Evolutionary conservation across 768 basidiomycete genomes (phyloP).

Genomic region (Rhodotorula diobovata): DNA sequence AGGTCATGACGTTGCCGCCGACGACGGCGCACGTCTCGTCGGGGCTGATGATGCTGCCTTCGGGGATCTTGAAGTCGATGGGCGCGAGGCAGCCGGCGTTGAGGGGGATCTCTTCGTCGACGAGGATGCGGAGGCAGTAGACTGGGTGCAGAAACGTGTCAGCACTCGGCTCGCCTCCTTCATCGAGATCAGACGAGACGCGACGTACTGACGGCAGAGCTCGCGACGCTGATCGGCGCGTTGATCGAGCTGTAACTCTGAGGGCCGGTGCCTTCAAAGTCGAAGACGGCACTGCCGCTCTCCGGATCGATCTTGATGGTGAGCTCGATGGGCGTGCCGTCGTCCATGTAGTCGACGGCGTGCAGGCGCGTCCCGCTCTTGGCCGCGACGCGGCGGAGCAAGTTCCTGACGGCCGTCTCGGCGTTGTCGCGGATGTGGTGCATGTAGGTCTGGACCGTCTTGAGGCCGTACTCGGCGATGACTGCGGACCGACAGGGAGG

Average conservation of each 20-base stretch:
- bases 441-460: slow-evolving; percentile 63
- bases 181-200: slow-evolving; percentile 53
- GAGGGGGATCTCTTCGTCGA: slow-evolving; percentile 61
- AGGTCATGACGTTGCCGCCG: slow-evolving; percentile 85
- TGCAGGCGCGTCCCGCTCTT: slow-evolving; percentile 64
- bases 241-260: slow-evolving; percentile 70
- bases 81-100: slow-evolving; percentile 80
- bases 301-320: slow-evolving; percentile 69
- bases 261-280: slow-evolving; percentile 57
- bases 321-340: slow-evolving; percentile 68
- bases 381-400: slow-evolving; percentile 69
- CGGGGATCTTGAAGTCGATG: slow-evolving; percentile 61
- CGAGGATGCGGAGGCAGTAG: slow-evolving; percentile 44
- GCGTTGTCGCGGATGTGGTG: slow-evolving; percentile 78
- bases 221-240: slow-evolving; percentile 75
- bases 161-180: neutral
- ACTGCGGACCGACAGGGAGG: slow-evolving; percentile 45
- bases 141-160: neutral
- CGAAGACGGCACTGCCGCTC: slow-evolving; percentile 72
- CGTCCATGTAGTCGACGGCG: slow-evolving; percentile 79
- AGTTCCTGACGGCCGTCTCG: slow-evolving; percentile 74
- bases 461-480: slow-evolving; percentile 76
- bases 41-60: slow-evolving; percentile 71
- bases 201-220: slow-evolving; percentile 78
- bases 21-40: slow-evolving; percentile 84